A percentile compares a stretch with the other conserved stretches of the same genome.
These are phyloP conservation scores for Aureobasidium namibiae DNA, from an alignment of 2,329 filamentous ascomycete genomes.

Conservation along the genomic window DNA sequence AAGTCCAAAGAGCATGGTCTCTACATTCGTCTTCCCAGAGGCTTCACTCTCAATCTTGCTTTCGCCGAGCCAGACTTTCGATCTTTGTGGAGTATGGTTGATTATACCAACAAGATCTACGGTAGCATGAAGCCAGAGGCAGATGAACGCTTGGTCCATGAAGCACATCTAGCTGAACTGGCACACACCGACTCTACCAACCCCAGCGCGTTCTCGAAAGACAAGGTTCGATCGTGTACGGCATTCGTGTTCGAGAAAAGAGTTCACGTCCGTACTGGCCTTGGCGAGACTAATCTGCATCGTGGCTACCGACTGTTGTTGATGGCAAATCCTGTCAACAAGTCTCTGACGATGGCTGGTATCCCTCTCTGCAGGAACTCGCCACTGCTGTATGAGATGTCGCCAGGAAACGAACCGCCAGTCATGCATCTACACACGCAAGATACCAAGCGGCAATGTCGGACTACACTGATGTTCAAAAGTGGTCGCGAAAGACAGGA, in stretches of 20 bases:
- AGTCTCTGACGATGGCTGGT: conserved; percentile 68
- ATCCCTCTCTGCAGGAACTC: conserved; percentile 57
- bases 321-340: conserved; percentile 67
- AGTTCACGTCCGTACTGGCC: conserved; percentile 60
- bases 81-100: conserved; percentile 72
- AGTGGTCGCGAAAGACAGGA: conserved; percentile 62
- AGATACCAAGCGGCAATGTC: conserved; percentile 56
- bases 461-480: conserved; percentile 66
- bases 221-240: conserved; percentile 62
- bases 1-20: conserved; percentile 58
- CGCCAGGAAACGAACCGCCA: conserved; percentile 55
- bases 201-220: conserved; percentile 64
- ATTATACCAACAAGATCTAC: conserved; percentile 72
- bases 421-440: conserved; percentile 64
- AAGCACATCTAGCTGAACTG: conserved; percentile 61
- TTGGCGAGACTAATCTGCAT: conserved; percentile 64
- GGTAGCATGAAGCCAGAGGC: conserved; percentile 58
- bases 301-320: conserved; percentile 71
- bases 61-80: conserved; percentile 71
- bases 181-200: conserved; percentile 74
- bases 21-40: conserved; percentile 63
- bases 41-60: conserved; percentile 63
- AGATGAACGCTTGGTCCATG: conserved; percentile 64
- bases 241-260: conserved; percentile 68
- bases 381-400: conserved; percentile 69